Conservation (phyloP, 352 stramenopile genomes). For the Phytophthora crassamura region DNA sequence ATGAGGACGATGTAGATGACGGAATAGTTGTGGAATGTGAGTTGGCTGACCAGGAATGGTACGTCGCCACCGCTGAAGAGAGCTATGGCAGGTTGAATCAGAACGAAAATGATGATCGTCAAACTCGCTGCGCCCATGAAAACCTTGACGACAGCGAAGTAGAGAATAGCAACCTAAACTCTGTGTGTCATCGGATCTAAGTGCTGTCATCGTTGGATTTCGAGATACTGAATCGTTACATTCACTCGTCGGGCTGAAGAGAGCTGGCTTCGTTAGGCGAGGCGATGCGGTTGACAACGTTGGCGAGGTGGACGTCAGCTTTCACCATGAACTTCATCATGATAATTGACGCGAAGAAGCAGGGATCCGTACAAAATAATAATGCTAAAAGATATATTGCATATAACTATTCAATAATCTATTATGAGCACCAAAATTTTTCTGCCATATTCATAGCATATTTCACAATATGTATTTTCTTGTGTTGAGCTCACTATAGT, state of each 20-base stretch:
- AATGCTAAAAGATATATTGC: no score
- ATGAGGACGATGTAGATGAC: constrained; percentile 11
- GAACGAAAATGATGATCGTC: constrained; percentile 2
- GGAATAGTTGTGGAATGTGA: constrained; percentile 5
- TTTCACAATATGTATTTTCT: no score
- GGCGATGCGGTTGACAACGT: neutral
- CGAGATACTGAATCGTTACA: constrained; percentile 11
- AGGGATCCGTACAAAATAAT: no score
- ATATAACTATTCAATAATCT: no score
- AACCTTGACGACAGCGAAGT: constrained; percentile 12
- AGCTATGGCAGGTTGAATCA: constrained; percentile 4
- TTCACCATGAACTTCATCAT: constrained; percentile 12
- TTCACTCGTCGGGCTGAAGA: constrained; percentile 6
- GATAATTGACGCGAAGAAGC: no score
- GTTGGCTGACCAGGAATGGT: neutral
- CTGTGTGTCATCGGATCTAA: constrained; percentile 13
- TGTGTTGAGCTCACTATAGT: no score
- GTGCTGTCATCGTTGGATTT: constrained; percentile 13
- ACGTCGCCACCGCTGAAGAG: constrained; percentile 3
- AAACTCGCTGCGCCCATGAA: constrained; percentile 1
- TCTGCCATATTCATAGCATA: no score
- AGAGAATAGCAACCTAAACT: constrained; percentile 6
- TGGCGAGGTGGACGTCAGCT: constrained; percentile 12
- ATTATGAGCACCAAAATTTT: no score
- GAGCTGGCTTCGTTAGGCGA: neutral